These are phyloP conservation scores for Debaryomyces udenii DNA, from an alignment of 1,139 yeast genomes.

Conservation along the genomic window DNA sequence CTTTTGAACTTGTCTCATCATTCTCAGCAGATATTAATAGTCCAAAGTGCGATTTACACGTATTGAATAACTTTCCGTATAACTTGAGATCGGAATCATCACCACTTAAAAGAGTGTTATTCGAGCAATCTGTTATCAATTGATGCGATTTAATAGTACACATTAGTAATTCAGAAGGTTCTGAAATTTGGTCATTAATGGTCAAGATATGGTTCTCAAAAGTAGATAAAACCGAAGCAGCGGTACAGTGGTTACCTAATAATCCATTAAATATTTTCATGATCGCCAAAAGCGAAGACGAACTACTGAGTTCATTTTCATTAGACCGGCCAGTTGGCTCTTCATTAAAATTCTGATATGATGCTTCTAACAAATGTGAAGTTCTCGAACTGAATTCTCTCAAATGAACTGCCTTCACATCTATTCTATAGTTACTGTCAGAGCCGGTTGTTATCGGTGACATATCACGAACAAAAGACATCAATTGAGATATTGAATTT, in stretches of 20 bases:
- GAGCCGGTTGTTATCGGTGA: constrained; percentile 21
- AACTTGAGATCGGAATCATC: constrained; percentile 14
- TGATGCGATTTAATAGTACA: constrained; percentile 28
- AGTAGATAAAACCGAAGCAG: constrained; percentile 57
- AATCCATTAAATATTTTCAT: constrained; percentile 57
- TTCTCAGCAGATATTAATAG: constrained; percentile 29
- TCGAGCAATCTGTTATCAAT: constrained; percentile 13
- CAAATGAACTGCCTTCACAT: constrained; percentile 57
- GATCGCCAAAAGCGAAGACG: constrained; percentile 54
- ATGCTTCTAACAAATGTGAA: constrained; percentile 68
- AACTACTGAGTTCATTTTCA: constrained; percentile 36
- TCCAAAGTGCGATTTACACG: constrained; percentile 35
- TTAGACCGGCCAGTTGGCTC: constrained; percentile 19
- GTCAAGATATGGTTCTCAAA: constrained; percentile 32
- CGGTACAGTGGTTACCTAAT: constrained; percentile 50
- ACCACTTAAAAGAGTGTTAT: constrained; percentile 24
- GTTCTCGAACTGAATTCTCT: constrained; percentile 67
- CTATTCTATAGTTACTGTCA: constrained; percentile 19
- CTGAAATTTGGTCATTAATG: constrained; percentile 35
- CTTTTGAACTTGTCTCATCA: constrained; percentile 10
- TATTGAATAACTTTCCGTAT: constrained; percentile 29
- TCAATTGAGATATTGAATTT: constrained; percentile 36
- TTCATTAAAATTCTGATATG: constrained; percentile 28
- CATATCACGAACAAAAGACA: constrained; percentile 33
- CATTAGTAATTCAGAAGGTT: constrained; percentile 28